Evolutionary conservation across 345 rosid species (phyloP).

Genomic region (Aquilaria malaccensis): DNA sequence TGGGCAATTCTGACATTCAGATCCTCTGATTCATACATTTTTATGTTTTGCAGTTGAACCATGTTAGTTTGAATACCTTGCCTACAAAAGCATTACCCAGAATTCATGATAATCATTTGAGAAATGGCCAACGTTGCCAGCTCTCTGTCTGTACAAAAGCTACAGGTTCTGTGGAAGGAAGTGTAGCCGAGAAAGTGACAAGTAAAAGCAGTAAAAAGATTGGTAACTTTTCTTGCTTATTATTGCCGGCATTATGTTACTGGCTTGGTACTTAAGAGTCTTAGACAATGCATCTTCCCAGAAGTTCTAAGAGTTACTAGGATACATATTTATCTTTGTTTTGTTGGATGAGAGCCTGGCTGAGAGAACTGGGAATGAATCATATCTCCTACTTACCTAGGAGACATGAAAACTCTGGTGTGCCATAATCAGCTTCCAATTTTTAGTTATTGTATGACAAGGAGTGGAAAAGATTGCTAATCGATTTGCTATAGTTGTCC

Average conservation of each 20-base stretch:
- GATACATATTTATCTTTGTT: background rate
- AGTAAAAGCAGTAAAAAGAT: constrained; percentile 25
- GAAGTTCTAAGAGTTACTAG: background rate
- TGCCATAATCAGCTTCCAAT: no score
- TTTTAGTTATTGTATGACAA: no score
- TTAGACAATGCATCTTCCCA: background rate
- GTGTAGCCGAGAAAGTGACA: constrained; percentile 43
- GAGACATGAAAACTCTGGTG: background rate
- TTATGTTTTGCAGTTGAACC: constrained; percentile 24
- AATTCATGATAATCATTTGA: constrained; percentile 16
- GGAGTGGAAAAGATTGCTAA: background rate
- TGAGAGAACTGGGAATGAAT: background rate
- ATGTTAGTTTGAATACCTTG: constrained; percentile 14
- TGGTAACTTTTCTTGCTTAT: constrained; percentile 28
- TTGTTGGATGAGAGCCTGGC: no score
- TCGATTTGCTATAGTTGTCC: background rate
- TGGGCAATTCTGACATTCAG: background rate
- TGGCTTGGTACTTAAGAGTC: background rate
- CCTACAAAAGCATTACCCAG: constrained; percentile 18
- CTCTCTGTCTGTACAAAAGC: constrained; percentile 35
- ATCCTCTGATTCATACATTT: background rate
- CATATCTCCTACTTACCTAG: constrained; percentile 1
- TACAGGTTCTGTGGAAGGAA: constrained; percentile 41
- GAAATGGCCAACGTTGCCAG: constrained; percentile 21
- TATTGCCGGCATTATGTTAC: background rate